phyloP scores from a whole-genome alignment of 2,329 filamentous ascomycete genomes.

The Colletotrichum lindemuthianum region DNA sequence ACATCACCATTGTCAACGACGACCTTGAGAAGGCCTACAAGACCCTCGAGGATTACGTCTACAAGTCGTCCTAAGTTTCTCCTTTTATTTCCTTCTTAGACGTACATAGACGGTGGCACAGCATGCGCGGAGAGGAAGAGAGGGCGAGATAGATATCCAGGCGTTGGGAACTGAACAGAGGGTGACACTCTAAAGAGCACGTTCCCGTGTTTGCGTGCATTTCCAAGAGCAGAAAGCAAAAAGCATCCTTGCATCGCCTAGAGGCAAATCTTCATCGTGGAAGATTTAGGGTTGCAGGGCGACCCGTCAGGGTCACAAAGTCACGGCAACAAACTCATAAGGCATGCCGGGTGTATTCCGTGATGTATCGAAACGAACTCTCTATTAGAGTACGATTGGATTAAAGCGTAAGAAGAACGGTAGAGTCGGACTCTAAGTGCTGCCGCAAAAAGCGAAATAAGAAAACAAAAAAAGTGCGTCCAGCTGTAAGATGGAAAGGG shows the following conservation, averaged over 20 bases:
- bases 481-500: constrained; percentile 49
- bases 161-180: constrained; percentile 23
- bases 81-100: too few species aligned
- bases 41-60: constrained; percentile 62
- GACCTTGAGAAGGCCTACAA: constrained; percentile 61
- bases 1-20: constrained; percentile 51
- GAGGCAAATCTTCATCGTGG: neutral
- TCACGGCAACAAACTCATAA: constrained; percentile 39
- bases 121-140: neutral
- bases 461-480: constrained; percentile 52
- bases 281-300: too few species aligned
- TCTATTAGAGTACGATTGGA: constrained; percentile 17
- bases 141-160: neutral
- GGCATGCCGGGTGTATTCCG: constrained; percentile 37
- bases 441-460: constrained; percentile 45
- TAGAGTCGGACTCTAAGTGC: constrained; percentile 40
- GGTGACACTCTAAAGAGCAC: too few species aligned
- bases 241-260: constrained; percentile 15
- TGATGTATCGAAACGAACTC: constrained; percentile 49
- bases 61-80: constrained; percentile 42
- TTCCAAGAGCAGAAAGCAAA: neutral
- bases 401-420: constrained; percentile 42
- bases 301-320: too few species aligned
- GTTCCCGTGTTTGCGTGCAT: neutral
- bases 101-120: too few species aligned